Evolutionary conservation across 2,329 filamentous ascomycete species (phyloP), one percentile per base, ranked within the genome.

Genomic region (Claviceps sp.): DNA sequence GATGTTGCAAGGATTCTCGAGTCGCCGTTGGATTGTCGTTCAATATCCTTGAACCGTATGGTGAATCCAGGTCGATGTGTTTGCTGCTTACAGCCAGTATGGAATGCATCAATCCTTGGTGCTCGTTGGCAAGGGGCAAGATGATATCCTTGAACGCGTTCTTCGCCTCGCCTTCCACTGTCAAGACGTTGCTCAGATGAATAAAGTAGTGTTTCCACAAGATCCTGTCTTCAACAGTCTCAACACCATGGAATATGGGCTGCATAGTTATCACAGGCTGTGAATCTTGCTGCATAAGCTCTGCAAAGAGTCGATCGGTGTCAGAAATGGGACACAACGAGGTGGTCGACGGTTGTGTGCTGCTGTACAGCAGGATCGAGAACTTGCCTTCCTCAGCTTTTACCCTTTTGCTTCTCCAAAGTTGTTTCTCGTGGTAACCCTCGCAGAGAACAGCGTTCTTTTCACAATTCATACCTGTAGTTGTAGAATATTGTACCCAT

Each of bases 391-490:
- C 82, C 70, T 85, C 82, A 38, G 80, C 76, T 62, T 76, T 84
- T 65, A 91, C 85, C 64, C 81, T 88, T 30, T 89, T 88, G 62
- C 87, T 90, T 66, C 84, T 88, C 89, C 89, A 95, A 50, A 89
- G 78, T 54, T 87, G 85, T 64, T 89, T 89, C 56, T 88, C 85
- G 49, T 87, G 87, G 63, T 95, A 95, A 13, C 89, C 89, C 68
- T 95, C 89, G 64, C 89, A 95, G 13, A 90, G 81, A 13, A 95
- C 87, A 8, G 89, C 88, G 65, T 95, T 95, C 74, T 95, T 95
- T 69, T 93, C 85, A 63, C 89, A 95, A 61, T 94, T 94, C 67
- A 88, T 76, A 60, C 87, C 85, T 89, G 53, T 52, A 22, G 30
- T 34, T 19, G 26, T 16, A 22, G 45, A 11, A 19, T 38, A 47